These are phyloP conservation scores for Anthracocystis walkeri DNA, from an alignment of 1,284 basidiomycete species.

Conservation along the genomic window DNA sequence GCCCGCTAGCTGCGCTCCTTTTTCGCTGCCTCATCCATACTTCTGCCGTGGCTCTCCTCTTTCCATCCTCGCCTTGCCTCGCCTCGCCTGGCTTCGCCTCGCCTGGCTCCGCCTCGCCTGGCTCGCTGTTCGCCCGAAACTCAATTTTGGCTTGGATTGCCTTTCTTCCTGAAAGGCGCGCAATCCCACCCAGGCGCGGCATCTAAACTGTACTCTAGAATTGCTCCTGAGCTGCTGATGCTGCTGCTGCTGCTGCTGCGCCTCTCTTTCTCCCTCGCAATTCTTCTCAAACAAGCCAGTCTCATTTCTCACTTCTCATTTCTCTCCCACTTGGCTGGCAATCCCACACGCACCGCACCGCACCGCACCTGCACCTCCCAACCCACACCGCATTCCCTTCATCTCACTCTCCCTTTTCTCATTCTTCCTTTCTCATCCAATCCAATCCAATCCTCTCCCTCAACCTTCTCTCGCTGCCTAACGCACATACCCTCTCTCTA, in stretches of 20 bases:
- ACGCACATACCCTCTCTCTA: slow-evolving; percentile 17
- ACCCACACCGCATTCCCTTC: neutral
- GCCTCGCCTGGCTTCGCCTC: no score
- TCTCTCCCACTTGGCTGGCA: neutral
- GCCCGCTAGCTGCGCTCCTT: no score
- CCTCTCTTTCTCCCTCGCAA: neutral
- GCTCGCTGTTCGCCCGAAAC: neutral
- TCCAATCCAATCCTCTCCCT: slow-evolving; percentile 7
- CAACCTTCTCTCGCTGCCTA: slow-evolving; percentile 6
- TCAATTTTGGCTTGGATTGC: neutral
- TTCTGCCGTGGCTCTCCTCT: no score
- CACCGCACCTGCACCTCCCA: neutral
- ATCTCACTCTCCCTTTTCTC: neutral
- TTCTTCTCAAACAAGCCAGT: slow-evolving; percentile 1
- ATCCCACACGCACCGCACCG: neutral
- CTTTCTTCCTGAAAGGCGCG: neutral
- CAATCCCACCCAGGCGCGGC: slow-evolving; percentile 7
- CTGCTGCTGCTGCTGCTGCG: slow-evolving; percentile 4
- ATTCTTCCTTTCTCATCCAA: neutral
- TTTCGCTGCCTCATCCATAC: no score
- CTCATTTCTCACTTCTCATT: no score
- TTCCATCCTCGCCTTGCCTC: no score
- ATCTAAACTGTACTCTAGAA: slow-evolving; percentile 5
- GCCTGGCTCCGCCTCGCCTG: neutral
- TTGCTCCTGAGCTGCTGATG: neutral